A percentile compares a stretch with the other conserved stretches of the same genome.
These are phyloP conservation scores for Chenopodium quinoa DNA, from an alignment of 148 eudicot species.

Conservation along the genomic window DNA sequence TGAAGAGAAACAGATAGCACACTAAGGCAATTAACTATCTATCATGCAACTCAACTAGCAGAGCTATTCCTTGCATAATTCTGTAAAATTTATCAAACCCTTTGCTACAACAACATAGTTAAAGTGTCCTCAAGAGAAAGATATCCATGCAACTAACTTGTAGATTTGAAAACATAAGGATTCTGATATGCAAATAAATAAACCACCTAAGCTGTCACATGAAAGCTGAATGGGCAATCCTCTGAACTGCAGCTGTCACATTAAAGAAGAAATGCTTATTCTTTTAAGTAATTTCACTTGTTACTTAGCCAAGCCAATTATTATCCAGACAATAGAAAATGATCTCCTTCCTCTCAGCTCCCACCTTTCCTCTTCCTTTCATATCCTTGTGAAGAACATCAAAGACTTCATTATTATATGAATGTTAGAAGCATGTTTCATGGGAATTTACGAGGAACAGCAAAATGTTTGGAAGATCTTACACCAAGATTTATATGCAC, in stretches of 20 bases:
- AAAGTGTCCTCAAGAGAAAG: no score
- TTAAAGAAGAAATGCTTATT: neutral
- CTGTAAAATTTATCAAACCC: neutral
- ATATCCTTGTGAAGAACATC: neutral
- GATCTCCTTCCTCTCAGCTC: neutral
- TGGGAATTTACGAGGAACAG: neutral
- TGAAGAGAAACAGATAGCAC: neutral
- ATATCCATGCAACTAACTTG: no score
- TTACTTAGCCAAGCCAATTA: neutral
- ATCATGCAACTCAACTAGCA: no score
- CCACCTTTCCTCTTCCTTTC: neutral
- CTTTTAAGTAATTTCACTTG: no score
- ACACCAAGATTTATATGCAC: neutral
- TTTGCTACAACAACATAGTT: no score
- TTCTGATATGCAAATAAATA: neutral
- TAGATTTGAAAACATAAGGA: neutral
- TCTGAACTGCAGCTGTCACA: neutral
- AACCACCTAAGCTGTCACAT: neutral
- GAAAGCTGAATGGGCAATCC: neutral
- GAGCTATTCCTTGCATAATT: no score
- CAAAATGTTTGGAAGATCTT: neutral
- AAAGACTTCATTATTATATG: neutral
- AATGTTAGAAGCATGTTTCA: neutral
- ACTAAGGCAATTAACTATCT: no score
- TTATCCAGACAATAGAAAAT: neutral